Percentiles rank a stretch among this genome's conserved stretches.
These are phyloP conservation scores for Colletotrichum sp. DNA, from an alignment of 2,329 filamentous ascomycete genomes.

Conservation along the genomic window DNA sequence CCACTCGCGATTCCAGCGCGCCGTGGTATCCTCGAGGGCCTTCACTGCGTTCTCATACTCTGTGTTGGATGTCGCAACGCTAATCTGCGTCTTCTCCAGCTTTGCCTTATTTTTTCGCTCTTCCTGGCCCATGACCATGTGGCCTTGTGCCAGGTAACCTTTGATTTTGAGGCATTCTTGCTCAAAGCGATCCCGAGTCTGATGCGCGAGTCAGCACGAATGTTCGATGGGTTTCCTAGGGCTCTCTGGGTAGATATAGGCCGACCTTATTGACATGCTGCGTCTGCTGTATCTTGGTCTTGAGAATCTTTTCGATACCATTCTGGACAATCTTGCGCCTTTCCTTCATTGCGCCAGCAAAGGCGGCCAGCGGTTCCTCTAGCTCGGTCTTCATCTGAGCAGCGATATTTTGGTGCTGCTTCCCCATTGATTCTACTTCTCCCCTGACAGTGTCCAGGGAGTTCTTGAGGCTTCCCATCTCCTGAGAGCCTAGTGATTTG, in stretches of 20 bases:
- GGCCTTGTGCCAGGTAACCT: conserved; percentile 95
- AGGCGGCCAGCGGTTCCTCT: conserved; percentile 90
- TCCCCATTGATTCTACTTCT: conserved; percentile 92
- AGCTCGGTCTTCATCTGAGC: conserved; percentile 95
- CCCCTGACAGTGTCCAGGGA: conserved; percentile 88
- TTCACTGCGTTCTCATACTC: conserved; percentile 96
- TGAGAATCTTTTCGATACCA: conserved; percentile 92
- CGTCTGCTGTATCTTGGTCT: conserved; percentile 92
- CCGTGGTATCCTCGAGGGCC: conserved; percentile 91
- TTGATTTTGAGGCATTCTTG: conserved; percentile 99
- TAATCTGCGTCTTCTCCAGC: conserved; percentile 97
- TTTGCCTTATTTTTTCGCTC: conserved; percentile 99
- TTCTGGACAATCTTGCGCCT: conserved; percentile 94
- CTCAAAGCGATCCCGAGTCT: conserved; percentile 93
- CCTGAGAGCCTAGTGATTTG: conserved; percentile 88
- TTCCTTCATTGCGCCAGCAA: conserved; percentile 95
- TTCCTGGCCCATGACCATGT: conserved; percentile 99
- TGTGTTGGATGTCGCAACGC: conserved; percentile 85
- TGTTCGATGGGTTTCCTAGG: background rate
- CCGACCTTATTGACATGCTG: conserved; percentile 86
- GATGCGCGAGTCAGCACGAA: conserved; percentile 11
- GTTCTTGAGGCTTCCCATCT: conserved; percentile 80
- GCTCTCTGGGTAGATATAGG: background rate
- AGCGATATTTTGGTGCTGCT: conserved; percentile 89
- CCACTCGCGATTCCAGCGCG: conserved; percentile 97